phyloP scores from a whole-genome alignment of 768 basidiomycete genomes.

The Pleurotus citrinopileatus region DNA sequence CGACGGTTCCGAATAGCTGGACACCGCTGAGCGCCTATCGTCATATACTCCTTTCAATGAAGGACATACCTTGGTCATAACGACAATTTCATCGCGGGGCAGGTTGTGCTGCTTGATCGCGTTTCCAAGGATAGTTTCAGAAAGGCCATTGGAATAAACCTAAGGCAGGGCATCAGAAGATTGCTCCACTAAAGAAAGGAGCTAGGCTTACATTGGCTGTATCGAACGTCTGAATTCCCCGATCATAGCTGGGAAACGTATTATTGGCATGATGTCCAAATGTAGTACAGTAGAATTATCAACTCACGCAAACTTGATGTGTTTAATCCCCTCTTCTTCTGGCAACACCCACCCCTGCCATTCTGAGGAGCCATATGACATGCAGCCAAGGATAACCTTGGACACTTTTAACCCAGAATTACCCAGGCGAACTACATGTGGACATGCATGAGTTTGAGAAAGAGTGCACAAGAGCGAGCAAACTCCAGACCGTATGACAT shows the following conservation, averaged over 20 bases:
- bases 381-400: conserved; percentile 61
- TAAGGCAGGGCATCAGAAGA: conserved; percentile 16
- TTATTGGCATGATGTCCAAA: background rate
- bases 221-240: conserved; percentile 64
- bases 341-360: conserved; percentile 49
- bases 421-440: conserved; percentile 38
- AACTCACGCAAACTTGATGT: conserved; percentile 39
- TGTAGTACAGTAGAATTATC: background rate
- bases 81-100: conserved; percentile 74
- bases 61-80: conserved; percentile 21
- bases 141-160: conserved; percentile 65
- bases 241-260: conserved; percentile 49
- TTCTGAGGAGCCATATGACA: conserved; percentile 53
- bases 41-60: conserved; percentile 8
- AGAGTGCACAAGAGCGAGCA: background rate
- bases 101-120: conserved; percentile 65
- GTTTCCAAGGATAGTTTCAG: conserved; percentile 68
- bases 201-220: conserved; percentile 44
- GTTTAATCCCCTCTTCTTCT: conserved; percentile 49
- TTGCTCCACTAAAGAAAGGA: background rate
- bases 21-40: conserved; percentile 2
- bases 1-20: conserved; percentile 37
- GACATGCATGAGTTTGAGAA: background rate
- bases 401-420: conserved; percentile 63
- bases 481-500: background rate